Base-by-base conservation (phyloP, 2,329 filamentous ascomycete species). In the Pezicula carpinea region DNA sequence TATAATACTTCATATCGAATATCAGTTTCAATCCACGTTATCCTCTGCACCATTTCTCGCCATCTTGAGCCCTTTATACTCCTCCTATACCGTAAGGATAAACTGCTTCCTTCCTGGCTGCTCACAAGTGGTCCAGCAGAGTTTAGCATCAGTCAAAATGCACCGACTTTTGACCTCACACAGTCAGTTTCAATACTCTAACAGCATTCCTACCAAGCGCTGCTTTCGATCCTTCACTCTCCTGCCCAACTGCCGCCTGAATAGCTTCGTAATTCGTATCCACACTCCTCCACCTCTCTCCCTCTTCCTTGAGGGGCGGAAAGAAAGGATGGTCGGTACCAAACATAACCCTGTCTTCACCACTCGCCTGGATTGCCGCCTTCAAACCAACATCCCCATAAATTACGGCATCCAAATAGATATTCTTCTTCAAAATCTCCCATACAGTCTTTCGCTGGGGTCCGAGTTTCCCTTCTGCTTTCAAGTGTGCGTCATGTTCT, bases 291-390 rank as follows among this genome's bases (percentile, higher is more conserved):
- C 85, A 89, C 57, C 83, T 76, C 32, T 74, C 76, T 53, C 79
- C 73, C 48, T 81, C 80, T 42, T 82, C 79, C 26, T 74, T 75
- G 15, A 90, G 66, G 1, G 87, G 87, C n/a, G 87, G 87, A 66
- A 92, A 92, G 69, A 92, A 91, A 0, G 87, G 87, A 64, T 91
- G 85, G 62, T 91, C 87, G 0, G 87, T 91, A 21, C 87, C 88
- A 67, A 92, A 92, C 72, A 92, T 78, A 43, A 92, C 67, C 49
- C 86, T 74, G 57, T 90, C 86, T 1, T 73, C 72, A 0, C 86
- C 85, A 50, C 76, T 77, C 0, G 83, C 84, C 18, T 82, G 77
- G 2, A 88, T 74, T 0, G 87, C 87, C 1, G 85, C 85, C 57
- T 77, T 82, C 47, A 91, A 64, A 0, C 85, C 87, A 8, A 88